These are phyloP conservation scores for Camellia lanceoleosa DNA, from an alignment of 148 eudicot species.

Conservation along the genomic window DNA sequence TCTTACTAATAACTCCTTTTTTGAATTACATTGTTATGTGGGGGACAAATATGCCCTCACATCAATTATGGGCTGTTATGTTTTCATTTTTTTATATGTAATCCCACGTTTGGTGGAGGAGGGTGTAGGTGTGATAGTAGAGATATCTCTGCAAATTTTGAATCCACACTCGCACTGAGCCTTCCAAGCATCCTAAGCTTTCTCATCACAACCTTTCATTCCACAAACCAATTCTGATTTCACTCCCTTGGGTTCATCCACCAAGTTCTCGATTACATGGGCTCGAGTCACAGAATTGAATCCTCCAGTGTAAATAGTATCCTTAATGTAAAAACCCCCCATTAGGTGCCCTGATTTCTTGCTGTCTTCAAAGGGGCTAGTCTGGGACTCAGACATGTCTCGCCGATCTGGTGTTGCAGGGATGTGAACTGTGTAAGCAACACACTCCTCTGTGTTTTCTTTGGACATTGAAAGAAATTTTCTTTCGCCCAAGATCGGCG, in stretches of 20 bases:
- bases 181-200: slow-evolving; percentile 25
- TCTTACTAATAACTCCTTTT: too few species aligned
- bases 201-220: slow-evolving; percentile 91
- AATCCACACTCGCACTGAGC: slow-evolving; percentile 85
- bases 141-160: slow-evolving; percentile 62
- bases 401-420: slow-evolving; percentile 88
- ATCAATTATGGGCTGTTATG: too few species aligned
- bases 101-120: too few species aligned
- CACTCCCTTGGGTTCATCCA: slow-evolving; percentile 22
- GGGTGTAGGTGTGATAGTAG: too few species aligned
- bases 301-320: slow-evolving; percentile 88
- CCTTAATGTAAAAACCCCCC: slow-evolving; percentile 41
- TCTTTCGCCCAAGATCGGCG: slow-evolving; percentile 27
- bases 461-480: slow-evolving; percentile 45
- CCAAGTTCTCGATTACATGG: slow-evolving; percentile 51
- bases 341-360: slow-evolving; percentile 22
- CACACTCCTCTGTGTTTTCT: slow-evolving; percentile 49
- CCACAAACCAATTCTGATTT: slow-evolving; percentile 48
- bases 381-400: slow-evolving; percentile 35
- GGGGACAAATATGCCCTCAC: too few species aligned
- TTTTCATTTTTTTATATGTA: too few species aligned
- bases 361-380: slow-evolving; percentile 17
- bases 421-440: slow-evolving; percentile 89
- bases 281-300: slow-evolving; percentile 80
- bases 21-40: too few species aligned